Conservation (phyloP, 345 rosid genomes). For the Moringa oleifera region DNA sequence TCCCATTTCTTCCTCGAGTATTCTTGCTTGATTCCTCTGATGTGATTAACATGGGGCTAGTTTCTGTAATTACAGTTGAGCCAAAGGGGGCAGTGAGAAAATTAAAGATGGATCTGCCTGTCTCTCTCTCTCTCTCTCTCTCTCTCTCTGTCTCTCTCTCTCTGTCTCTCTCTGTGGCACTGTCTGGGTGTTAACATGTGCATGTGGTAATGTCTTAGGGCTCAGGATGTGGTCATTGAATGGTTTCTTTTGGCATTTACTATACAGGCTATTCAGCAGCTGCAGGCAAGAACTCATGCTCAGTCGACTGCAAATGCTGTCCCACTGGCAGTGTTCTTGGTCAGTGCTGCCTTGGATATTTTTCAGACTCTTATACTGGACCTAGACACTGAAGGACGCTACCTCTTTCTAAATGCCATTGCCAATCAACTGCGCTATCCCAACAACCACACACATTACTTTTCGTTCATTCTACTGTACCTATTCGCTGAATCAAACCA, state of each 20-base stretch:
- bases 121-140: no score
- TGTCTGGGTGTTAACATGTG: no score
- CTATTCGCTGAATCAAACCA: constrained; percentile 79
- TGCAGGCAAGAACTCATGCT: constrained; percentile 68
- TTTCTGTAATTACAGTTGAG: no score
- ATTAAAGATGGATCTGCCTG: no score
- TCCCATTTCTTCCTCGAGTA: no score
- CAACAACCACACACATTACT: constrained; percentile 96
- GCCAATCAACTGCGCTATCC: constrained; percentile 98
- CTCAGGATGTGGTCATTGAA: neutral
- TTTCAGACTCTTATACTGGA: constrained; percentile 70
- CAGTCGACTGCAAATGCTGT: constrained; percentile 47
- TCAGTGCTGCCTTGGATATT: constrained; percentile 83
- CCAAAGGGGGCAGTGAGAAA: no score
- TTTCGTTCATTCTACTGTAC: constrained; percentile 84
- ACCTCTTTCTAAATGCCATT: constrained; percentile 84
- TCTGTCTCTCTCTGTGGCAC: no score
- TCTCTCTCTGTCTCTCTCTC: no score
- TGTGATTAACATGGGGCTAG: no score
- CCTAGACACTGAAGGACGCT: constrained; percentile 98
- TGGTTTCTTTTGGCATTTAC: neutral
- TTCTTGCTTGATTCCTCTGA: no score
- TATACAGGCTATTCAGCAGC: constrained; percentile 68
- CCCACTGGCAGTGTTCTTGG: constrained; percentile 37
- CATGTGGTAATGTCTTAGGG: no score